Evolutionary conservation across 2,329 filamentous ascomycete species (phyloP), one percentile per base, ranked within the genome.

Genomic region (Neofusicoccum sp.): DNA sequence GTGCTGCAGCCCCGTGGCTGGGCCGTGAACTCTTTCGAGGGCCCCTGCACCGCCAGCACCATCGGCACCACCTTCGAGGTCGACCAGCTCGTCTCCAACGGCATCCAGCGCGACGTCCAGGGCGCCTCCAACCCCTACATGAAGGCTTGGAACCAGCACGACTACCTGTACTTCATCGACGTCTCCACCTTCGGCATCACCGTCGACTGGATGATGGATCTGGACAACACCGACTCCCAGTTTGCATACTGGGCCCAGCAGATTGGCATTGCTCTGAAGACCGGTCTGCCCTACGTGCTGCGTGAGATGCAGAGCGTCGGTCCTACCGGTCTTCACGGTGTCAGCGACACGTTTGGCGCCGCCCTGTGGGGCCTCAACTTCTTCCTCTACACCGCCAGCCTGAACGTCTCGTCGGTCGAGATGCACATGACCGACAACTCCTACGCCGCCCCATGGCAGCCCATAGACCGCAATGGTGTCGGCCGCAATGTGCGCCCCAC

Each of bases 381-480:
- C 70, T 76, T 81, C 63, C 71, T 80, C 12, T 82, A 82, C 68
- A 71, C 76, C 3, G 79, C 80, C 6, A 76, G 75, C 5, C 72
- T 81, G 41, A 79, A 79, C 62, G 76, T 82, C 56, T 70, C 74
- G 0, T 77, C 77, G 7, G 79, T 82, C 2, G 75, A 81, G 63
- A 78, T 82, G 73, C 80, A 83, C 73, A 82, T 82, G 80, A 82
- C 80, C 8, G 79, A 81, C 68, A 81, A 81, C 68, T 81, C 79
- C 62, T 79, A 79, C 64, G 78, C 79, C 6, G 76, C 76, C 60
- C 78, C 80, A 2, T 83, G 80, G 80, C 76, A 79, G 63, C 80
- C 80, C 14, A 71, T 78, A 38, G 53, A 69, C 16, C 69, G 74
- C 62, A 73, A 77, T 63, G 76, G 72, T 30, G 31, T 47, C 8